These are phyloP conservation scores for Phytophthora multivora DNA, from an alignment of 352 stramenopile species.

Conservation along the genomic window DNA sequence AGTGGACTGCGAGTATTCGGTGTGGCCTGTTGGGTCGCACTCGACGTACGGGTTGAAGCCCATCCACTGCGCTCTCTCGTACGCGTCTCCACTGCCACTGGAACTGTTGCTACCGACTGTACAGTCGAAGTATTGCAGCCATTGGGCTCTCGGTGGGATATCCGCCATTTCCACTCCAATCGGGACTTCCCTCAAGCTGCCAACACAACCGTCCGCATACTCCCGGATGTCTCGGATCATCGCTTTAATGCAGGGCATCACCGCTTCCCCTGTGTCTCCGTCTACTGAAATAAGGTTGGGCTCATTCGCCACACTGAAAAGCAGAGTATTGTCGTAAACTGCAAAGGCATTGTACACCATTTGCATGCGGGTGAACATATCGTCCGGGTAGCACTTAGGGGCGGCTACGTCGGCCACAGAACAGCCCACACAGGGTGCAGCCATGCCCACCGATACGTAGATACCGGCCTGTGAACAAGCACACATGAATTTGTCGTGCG, in stretches of 20 bases:
- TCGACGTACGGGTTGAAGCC: slow-evolving; percentile 79
- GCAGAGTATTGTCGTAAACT: slow-evolving; percentile 72
- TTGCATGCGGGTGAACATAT: slow-evolving; percentile 59
- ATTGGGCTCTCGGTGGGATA: slow-evolving; percentile 59
- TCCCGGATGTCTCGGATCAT: slow-evolving; percentile 62
- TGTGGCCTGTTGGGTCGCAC: slow-evolving; percentile 54
- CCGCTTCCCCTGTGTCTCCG: slow-evolving; percentile 42
- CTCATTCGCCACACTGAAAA: slow-evolving; percentile 73
- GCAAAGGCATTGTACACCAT: slow-evolving; percentile 77
- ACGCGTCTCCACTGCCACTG: slow-evolving; percentile 13
- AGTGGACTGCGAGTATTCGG: slow-evolving; percentile 52
- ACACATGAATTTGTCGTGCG: slow-evolving; percentile 85
- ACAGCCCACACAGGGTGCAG: slow-evolving; percentile 49
- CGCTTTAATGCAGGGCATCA: slow-evolving; percentile 72
- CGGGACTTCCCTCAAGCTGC: slow-evolving; percentile 56
- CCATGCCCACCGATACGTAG: slow-evolving; percentile 74
- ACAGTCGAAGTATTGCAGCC: slow-evolving; percentile 82
- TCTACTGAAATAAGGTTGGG: slow-evolving; percentile 62
- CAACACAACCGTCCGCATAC: slow-evolving; percentile 52
- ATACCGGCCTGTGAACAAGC: slow-evolving; percentile 66
- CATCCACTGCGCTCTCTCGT: slow-evolving; percentile 54
- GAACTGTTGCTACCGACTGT: slow-evolving; percentile 36
- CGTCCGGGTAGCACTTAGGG: slow-evolving; percentile 55
- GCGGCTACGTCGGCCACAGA: slow-evolving; percentile 48
- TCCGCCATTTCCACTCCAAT: slow-evolving; percentile 80